Evolutionary conservation across 2,329 filamentous ascomycete species (phyloP).

Genomic region (Cordyceps sp.): DNA sequence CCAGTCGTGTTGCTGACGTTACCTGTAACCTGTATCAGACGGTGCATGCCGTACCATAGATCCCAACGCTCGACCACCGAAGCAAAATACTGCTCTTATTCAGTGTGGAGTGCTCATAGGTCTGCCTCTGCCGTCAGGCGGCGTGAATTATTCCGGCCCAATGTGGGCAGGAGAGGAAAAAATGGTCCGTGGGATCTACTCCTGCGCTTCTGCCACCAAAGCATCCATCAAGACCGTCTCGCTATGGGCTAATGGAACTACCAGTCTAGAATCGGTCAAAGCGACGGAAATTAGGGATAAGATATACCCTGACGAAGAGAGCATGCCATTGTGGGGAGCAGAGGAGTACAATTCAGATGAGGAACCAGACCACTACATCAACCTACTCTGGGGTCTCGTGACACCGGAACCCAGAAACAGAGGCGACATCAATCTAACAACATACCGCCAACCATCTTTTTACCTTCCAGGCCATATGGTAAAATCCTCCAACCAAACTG

Average conservation of each 20-base stretch:
- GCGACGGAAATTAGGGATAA: background rate
- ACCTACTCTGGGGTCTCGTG: background rate
- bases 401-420: background rate
- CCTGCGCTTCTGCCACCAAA: background rate
- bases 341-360: background rate
- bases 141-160: background rate
- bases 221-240: background rate
- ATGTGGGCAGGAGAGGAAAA: background rate
- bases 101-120: background rate
- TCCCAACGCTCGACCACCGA: background rate
- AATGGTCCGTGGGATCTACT: background rate
- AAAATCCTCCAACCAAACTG: background rate
- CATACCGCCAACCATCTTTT: background rate
- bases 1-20: too few species aligned
- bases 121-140: background rate
- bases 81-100: background rate
- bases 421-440: background rate
- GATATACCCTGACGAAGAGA: background rate
- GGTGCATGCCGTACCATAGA: background rate
- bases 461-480: background rate
- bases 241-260: background rate
- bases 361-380: background rate
- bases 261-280: background rate
- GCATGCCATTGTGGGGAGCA: background rate
- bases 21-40: background rate